Evolutionary conservation across 1,284 basidiomycete genomes (phyloP).

Genomic region (Caloboletus inedulis): DNA sequence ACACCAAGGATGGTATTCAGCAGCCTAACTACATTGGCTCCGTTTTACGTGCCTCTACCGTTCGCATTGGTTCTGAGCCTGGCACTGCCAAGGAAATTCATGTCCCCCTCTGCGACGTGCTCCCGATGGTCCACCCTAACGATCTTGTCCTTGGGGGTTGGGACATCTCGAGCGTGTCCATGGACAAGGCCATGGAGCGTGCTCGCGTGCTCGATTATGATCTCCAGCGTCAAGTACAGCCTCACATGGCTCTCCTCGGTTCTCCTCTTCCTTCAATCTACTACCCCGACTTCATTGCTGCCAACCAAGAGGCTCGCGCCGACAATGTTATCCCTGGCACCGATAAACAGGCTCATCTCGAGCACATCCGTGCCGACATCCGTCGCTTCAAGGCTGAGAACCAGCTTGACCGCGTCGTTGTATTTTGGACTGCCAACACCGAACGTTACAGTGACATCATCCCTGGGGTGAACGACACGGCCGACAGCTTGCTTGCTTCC

Average conservation of each 20-base stretch:
- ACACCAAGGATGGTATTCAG: conserved; percentile 90
- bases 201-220: conserved; percentile 96
- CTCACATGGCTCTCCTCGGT: conserved; percentile 79
- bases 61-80: conserved; percentile 86
- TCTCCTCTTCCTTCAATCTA: conserved; percentile 94
- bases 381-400: conserved; percentile 88
- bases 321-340: conserved; percentile 87
- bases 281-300: conserved; percentile 94
- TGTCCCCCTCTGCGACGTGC: conserved; percentile 89
- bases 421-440: conserved; percentile 99
- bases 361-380: conserved; percentile 90
- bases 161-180: conserved; percentile 86
- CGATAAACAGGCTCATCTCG: conserved; percentile 90
- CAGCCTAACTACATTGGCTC: conserved; percentile 97
- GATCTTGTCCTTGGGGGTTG: conserved; percentile 97
- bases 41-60: conserved; percentile 90
- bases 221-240: conserved; percentile 91
- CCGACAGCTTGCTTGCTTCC: conserved; percentile 80
- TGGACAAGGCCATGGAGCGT: conserved; percentile 94
- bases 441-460: conserved; percentile 97
- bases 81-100: conserved; percentile 87
- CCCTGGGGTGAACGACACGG: conserved; percentile 93
- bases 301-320: conserved; percentile 95
- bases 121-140: conserved; percentile 99
- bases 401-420: conserved; percentile 81